Evolutionary conservation across 805 yeast genomes (phyloP).

Genomic region (Zygosaccharomyces lentus): DNA sequence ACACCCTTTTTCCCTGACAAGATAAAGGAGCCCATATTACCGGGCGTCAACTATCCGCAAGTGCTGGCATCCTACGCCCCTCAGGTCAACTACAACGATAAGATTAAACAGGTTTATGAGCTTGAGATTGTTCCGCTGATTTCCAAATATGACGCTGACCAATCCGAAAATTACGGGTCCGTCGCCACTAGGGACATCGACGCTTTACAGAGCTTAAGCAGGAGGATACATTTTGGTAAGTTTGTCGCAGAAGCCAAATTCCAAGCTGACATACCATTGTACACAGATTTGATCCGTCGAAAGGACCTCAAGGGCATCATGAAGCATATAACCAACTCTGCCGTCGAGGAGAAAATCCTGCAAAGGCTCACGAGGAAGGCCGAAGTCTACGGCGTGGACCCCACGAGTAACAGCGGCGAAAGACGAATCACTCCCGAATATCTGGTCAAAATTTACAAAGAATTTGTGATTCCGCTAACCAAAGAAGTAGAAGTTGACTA

Average conservation of each 20-base stretch:
- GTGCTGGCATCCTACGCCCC: conserved; percentile 70
- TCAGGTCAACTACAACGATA: conserved; percentile 70
- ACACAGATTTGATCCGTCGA: conserved; percentile 58
- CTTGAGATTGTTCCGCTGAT: conserved; percentile 71
- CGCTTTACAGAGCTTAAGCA: conserved; percentile 77
- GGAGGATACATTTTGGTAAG: conserved; percentile 94
- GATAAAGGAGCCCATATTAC: conserved; percentile 65
- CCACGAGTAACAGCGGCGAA: conserved; percentile 68
- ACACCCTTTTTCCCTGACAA: conserved; percentile 77
- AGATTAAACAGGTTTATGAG: conserved; percentile 65
- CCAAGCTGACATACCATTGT: conserved; percentile 58
- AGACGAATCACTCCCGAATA: conserved; percentile 78
- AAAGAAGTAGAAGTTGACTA: conserved; percentile 95
- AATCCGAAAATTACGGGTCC: conserved; percentile 81
- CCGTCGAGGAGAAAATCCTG: conserved; percentile 80
- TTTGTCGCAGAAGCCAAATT: conserved; percentile 97
- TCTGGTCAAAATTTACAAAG: conserved; percentile 78
- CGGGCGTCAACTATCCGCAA: conserved; percentile 72
- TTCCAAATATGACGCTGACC: conserved; percentile 64
- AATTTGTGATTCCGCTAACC: conserved; percentile 87
- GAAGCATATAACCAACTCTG: conserved; percentile 76
- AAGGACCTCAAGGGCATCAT: conserved; percentile 71
- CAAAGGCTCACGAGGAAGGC: conserved; percentile 77
- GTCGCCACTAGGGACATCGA: conserved; percentile 83
- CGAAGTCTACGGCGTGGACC: conserved; percentile 82